A percentile compares a stretch with the other conserved stretches of the same genome.
phyloP scores from a whole-genome alignment of 2,329 filamentous ascomycete species.

The Grosmannia clavigera region DNA sequence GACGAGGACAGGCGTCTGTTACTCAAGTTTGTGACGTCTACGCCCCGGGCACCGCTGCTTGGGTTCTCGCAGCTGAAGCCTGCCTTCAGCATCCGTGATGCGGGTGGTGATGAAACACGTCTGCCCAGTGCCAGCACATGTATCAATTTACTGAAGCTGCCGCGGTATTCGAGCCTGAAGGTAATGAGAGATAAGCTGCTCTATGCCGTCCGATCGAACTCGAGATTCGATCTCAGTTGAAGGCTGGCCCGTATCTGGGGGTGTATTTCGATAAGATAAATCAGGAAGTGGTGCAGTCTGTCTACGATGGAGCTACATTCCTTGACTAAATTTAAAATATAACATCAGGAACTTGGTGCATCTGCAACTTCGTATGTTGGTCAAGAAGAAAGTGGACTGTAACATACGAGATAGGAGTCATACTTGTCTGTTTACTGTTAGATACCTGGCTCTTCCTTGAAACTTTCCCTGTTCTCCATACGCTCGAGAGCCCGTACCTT shows the following conservation, averaged over 20 bases:
- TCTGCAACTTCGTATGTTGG: too few relatives aligned
- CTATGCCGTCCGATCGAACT: constrained; percentile 80
- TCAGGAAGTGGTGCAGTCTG: background rate
- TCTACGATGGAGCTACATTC: too few relatives aligned
- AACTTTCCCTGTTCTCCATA: too few relatives aligned
- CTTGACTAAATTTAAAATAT: too few relatives aligned
- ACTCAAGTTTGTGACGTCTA: constrained; percentile 91
- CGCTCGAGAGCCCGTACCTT: too few relatives aligned
- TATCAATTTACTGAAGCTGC: constrained; percentile 87
- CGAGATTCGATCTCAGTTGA: constrained; percentile 76
- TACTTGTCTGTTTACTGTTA: too few relatives aligned
- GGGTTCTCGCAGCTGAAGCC: constrained; percentile 82
- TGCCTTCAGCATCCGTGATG: constrained; percentile 80
- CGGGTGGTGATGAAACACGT: constrained; percentile 60
- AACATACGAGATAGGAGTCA: too few relatives aligned
- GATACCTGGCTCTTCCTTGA: too few relatives aligned
- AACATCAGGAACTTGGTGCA: too few relatives aligned
- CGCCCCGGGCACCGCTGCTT: constrained; percentile 76
- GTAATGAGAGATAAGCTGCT: constrained; percentile 68
- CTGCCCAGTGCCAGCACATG: constrained; percentile 92
- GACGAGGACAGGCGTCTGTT: constrained; percentile 74
- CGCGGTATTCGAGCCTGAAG: constrained; percentile 57
- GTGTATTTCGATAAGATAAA: background rate
- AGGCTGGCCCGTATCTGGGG: background rate
- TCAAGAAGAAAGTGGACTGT: too few relatives aligned